Evolutionary conservation across 805 yeast genomes (phyloP), one percentile per base, ranked within the genome.

Genomic region (Teunomyces funiuensis): DNA sequence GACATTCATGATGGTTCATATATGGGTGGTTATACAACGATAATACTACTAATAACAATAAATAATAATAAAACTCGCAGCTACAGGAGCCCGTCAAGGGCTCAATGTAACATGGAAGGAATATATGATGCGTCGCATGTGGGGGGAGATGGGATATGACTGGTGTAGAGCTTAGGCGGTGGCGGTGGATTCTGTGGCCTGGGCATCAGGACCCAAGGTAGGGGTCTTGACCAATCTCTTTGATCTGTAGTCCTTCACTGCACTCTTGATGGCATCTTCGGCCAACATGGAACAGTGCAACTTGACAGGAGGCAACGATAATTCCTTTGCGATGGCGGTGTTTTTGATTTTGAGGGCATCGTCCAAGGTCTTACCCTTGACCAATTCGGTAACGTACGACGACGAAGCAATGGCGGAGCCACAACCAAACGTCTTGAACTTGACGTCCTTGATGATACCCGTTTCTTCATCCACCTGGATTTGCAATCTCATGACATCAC

Each of bases 391-490:
- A 58, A 93, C 93, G 63, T 85, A 93, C 1, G 96, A 87, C 7
- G 95, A 85, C 2, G 96, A 86, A 1, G 99, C 99, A 62, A 93
- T 93, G 39, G 99, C 99, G 2, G 93, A 82, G 33, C 99, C 99
- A 64, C 99, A 93, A n/a, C 99, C 99, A 70, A 93, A 93, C 3
- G 99, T 93, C 78, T 93, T 93, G 71, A 93, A 93, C 66, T 89
- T 91, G 48, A 91, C 99, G 63, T 93, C 96, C 63, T 87, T 82
- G 53, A 93, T 93, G 40, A 87, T 75, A 1, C 99, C 99, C 17
- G 95, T 81, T 43, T 77, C 82, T 56, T 90, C 97, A 50, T 84
- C 83, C 7, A 93, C 99, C 62, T 90, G 81, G 58, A 93, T 93
- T 65, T 93, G 98, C 50, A 93, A 76, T 69, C 95, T 85, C 97